A percentile compares a stretch with the other conserved stretches of the same genome.
Evolutionary conservation across 2,329 filamentous ascomycete species (phyloP).

Genomic region (Spiromastix sp.): DNA sequence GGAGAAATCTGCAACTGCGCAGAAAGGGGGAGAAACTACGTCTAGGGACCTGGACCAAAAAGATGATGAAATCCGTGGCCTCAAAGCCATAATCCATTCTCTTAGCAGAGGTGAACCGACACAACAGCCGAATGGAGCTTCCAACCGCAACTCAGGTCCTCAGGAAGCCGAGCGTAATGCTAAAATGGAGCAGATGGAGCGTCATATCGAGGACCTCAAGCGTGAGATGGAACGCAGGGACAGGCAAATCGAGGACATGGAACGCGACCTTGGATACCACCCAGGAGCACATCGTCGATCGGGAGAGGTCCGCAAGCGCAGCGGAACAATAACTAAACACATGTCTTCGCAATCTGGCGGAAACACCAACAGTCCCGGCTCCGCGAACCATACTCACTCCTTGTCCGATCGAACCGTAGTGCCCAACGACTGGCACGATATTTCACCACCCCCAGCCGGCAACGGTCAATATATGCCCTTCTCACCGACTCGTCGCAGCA

Average conservation of each 20-base stretch:
- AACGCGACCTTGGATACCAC: slow-evolving; percentile 57
- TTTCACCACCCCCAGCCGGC: slow-evolving; percentile 14
- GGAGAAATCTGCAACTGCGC: slow-evolving; percentile 61
- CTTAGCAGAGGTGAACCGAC: slow-evolving; percentile 55
- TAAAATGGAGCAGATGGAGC: slow-evolving; percentile 64
- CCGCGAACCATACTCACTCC: slow-evolving; percentile 26
- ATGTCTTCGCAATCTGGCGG: slow-evolving; percentile 22
- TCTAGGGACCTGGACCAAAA: slow-evolving; percentile 81
- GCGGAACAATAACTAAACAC: slow-evolving; percentile 27
- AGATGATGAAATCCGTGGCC: slow-evolving; percentile 90
- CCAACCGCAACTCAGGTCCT: slow-evolving; percentile 33
- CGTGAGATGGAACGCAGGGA: slow-evolving; percentile 61
- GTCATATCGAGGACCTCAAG: slow-evolving; percentile 72
- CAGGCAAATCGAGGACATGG: slow-evolving; percentile 70
- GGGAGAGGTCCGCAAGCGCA: slow-evolving; percentile 26
- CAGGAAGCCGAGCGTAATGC: slow-evolving; percentile 46
- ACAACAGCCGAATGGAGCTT: slow-evolving; percentile 20
- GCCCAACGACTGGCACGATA: slow-evolving; percentile 32
- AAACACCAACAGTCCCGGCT: slow-evolving; percentile 20
- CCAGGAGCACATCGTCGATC: slow-evolving; percentile 18
- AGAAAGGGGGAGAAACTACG: slow-evolving; percentile 42
- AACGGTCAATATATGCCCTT: slow-evolving; percentile 12
- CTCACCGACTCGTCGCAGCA: slow-evolving; percentile 16
- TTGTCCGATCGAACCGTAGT: slow-evolving; percentile 35
- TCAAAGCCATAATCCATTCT: slow-evolving; percentile 97